Percentiles rank a stretch among this genome's conserved stretches.
phyloP scores from a whole-genome alignment of 2,329 filamentous ascomycete species.

The Tolypocladium amazonense region DNA sequence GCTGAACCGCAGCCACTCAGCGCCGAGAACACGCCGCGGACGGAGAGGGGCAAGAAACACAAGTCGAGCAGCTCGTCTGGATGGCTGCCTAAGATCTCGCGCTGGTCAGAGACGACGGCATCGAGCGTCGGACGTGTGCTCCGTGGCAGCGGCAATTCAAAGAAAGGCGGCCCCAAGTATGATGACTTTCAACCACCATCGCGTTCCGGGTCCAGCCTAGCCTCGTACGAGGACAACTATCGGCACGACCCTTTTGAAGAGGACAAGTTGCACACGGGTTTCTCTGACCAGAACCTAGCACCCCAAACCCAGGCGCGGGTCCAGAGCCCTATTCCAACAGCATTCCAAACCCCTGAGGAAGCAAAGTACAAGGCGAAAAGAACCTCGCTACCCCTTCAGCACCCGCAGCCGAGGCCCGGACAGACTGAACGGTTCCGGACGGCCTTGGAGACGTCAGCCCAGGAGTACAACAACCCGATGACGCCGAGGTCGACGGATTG shows the following conservation, averaged over 20 bases:
- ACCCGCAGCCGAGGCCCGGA: conserved; percentile 66
- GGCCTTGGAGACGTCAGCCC: conserved; percentile 61
- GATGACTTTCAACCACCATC: conserved; percentile 52
- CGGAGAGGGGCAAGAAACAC: conserved; percentile 74
- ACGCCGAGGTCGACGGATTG: conserved; percentile 52
- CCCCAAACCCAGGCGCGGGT: conserved; percentile 9
- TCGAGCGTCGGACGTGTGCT: conserved; percentile 76
- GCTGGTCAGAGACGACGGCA: conserved; percentile 94
- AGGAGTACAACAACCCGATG: conserved; percentile 52
- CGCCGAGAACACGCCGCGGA: conserved; percentile 67
- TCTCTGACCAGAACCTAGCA: conserved; percentile 40
- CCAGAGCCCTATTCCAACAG: conserved; percentile 30
- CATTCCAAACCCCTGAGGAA: conserved; percentile 49
- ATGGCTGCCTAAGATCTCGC: conserved; percentile 83
- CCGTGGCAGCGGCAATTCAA: conserved; percentile 49
- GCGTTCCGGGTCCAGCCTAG: conserved; percentile 66
- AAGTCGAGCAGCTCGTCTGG: conserved; percentile 73
- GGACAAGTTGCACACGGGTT: conserved; percentile 49
- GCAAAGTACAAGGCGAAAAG: conserved; percentile 76
- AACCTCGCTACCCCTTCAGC: conserved; percentile 69
- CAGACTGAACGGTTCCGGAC: conserved; percentile 66
- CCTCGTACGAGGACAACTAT: conserved; percentile 48
- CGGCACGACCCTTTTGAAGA: conserved; percentile 44
- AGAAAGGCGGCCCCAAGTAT: conserved; percentile 45
- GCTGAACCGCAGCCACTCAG: conserved; percentile 39